These are phyloP conservation scores for Balansia obtecta DNA, from an alignment of 2,329 filamentous ascomycete species.

Conservation along the genomic window DNA sequence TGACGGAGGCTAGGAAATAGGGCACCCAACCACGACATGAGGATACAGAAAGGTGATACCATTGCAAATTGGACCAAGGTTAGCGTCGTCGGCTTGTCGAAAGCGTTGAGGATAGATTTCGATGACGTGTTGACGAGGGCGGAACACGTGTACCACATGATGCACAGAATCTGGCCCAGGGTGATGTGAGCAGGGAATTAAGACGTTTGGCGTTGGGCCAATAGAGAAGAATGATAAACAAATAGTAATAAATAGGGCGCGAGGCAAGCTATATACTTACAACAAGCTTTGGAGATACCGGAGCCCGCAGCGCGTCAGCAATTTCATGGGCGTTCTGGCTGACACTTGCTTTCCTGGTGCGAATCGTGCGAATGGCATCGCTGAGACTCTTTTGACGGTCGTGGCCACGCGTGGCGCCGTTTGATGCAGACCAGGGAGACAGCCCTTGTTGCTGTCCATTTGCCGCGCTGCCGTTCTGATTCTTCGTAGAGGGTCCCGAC, in stretches of 20 bases:
- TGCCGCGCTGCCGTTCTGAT: constrained; percentile 1
- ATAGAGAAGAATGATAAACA: neutral
- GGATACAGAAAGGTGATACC: constrained; percentile 76
- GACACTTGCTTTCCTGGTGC: constrained; percentile 70
- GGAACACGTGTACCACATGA: constrained; percentile 90
- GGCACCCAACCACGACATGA: constrained; percentile 64
- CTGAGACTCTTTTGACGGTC: constrained; percentile 73
- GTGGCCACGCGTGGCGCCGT: constrained; percentile 36
- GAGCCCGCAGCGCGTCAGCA: constrained; percentile 79
- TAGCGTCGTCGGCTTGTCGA: constrained; percentile 81
- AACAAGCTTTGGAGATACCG: constrained; percentile 76
- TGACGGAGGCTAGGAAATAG: constrained; percentile 59
- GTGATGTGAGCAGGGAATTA: neutral
- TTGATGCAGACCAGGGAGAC: constrained; percentile 16
- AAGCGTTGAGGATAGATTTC: constrained; percentile 87
- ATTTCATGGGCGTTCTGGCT: constrained; percentile 90
- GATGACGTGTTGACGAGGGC: constrained; percentile 96
- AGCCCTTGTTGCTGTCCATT: constrained; percentile 1
- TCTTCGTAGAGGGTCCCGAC: neutral
- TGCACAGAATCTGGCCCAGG: constrained; percentile 58
- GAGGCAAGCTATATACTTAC: constrained; percentile 36
- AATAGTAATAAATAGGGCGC: too few relatives aligned
- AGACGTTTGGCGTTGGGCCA: neutral
- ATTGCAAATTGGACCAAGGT: constrained; percentile 90
- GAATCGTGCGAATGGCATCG: constrained; percentile 76